Base-by-base conservation (phyloP, 106 monocot genomes). In the Vanilla planifolia region DNA sequence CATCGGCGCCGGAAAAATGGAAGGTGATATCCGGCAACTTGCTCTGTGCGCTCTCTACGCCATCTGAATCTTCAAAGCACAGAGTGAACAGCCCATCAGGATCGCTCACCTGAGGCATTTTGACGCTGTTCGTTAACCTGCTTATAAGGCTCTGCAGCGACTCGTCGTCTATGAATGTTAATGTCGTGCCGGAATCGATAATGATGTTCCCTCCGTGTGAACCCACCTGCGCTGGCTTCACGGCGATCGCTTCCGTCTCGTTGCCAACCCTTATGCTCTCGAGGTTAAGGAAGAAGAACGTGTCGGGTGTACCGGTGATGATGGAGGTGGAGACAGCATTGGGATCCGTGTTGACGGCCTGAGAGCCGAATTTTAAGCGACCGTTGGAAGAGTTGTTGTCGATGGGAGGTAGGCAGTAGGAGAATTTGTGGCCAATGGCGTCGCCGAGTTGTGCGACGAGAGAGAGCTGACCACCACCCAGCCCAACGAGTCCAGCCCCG, bases 101-200 rank as follows among this genome's bases (percentile, higher is more conserved):
- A 5, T 57, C 47, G 5, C 52, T 26, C 21, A 64, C 72, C 19
- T 3, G 59, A 0, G 66, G 56, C 8, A 75, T 43, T n/a, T 17
- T 51, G 8, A 78, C 48, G 3, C 15, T 7, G 3, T 26, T 33
- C 15, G 27, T 13, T 6, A 82, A 23, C 27, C 41, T 41, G 1
- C 11, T 4, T 0, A 24, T 19, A 55, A 83, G 15, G 1, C 33
- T 29, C 30, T 36, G 14, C 51, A 71, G 11, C 32, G 51, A 27
- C 0, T 29, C 35, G n/a, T 27, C 24, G 37, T 51, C 32, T 5
- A 83, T 70, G 1, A 67, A 6, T 1, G 62, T 83, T 33, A 83
- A 51, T 0, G 71, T 67, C 23, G 78, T 78, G 35, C 73, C 83
- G 21, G 78, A 78, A 47, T 83, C 78, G 11, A 83, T 63, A 20